Base-by-base conservation (phyloP, 495 filamentous ascomycete genomes). In the Aspergillus baeticus region DNA sequence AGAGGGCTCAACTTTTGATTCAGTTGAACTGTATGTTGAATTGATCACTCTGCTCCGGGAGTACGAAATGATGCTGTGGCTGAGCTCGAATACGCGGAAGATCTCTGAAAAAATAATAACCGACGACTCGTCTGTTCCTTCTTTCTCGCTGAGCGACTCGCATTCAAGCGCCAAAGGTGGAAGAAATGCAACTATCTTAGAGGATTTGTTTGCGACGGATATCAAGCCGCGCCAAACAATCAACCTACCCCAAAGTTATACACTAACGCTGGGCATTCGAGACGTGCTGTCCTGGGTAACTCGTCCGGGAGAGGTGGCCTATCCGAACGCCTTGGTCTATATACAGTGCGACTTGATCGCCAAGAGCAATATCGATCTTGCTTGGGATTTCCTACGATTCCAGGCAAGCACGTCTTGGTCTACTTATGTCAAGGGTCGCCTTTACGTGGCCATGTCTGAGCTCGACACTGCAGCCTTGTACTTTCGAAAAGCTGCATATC, bases 391-490 rank as follows among this genome's bases (percentile, higher is more conserved):
- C 60, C 76, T 79, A 47, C 83, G 81, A 7, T 94, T 90, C 66
- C 73, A 85, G 72, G 64, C 83, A 64, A 69, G 77, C 53, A 85
- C 80, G 0, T 66, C 77, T 26, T 98, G 94, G 84, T 83, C 89
- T 5, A 87, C 82, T 1, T 99, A 99, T 68, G 77, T 96, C 13
- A 90, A 90, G 68, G 93, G 89, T 11, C 87, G 95, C 33, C 77
- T 94, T 41, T 81, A 86, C 64, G 77, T 97, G 15, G 82, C 85
- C 13, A 83, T 84, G 63, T 84, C 84, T 18, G 87, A 94, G 62
- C 83, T 82, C 62, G 81, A 83, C 35, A 80, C 81, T 51, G 94
- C 95, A 42, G 81, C 90, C 15, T 72, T 82, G 17, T 84, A 86
- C 59, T 97, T 99, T 71, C 84, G 84, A 49, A 92, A 87, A 60